Conservation (phyloP, 805 yeast species). For the Saccharomycopsis amapae region DNA sequence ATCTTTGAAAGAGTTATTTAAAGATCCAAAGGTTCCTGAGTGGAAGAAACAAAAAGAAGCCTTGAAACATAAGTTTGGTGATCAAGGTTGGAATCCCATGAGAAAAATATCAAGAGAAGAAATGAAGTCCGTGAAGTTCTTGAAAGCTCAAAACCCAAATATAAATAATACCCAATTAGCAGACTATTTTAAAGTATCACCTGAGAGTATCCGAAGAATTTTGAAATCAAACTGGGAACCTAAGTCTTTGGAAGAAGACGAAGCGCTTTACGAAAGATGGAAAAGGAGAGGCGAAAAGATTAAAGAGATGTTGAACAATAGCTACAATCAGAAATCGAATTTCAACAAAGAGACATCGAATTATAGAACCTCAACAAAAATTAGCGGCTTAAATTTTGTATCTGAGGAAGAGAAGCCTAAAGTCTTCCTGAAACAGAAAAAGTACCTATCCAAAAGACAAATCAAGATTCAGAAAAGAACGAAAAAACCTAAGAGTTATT, state of each 20-base stretch:
- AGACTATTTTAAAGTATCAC: slow-evolving; percentile 59
- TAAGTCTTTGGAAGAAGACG: slow-evolving; percentile 41
- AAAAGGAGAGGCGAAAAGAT: slow-evolving; percentile 38
- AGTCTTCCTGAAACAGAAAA: not conserved
- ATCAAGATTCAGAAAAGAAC: not conserved
- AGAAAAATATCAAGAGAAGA: slow-evolving; percentile 60
- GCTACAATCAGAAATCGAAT: too few relatives aligned
- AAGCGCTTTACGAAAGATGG: slow-evolving; percentile 45
- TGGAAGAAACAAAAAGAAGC: slow-evolving; percentile 72
- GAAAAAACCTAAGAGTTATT: not conserved
- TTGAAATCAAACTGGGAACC: slow-evolving; percentile 75
- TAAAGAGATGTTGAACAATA: slow-evolving; percentile 20
- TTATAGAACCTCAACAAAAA: too few relatives aligned
- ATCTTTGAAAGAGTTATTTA: slow-evolving; percentile 20
- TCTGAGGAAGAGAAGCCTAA: slow-evolving; percentile 4
- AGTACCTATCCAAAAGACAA: not conserved
- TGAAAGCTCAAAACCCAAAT: slow-evolving; percentile 55
- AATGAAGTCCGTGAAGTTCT: slow-evolving; percentile 53
- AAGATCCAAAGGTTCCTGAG: slow-evolving; percentile 36
- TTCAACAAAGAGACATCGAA: too few relatives aligned
- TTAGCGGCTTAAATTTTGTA: not conserved
- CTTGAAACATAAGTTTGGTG: slow-evolving; percentile 51
- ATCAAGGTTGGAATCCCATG: slow-evolving; percentile 57
- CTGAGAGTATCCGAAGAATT: slow-evolving; percentile 77
- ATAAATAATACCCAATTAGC: slow-evolving; percentile 54